These are phyloP conservation scores for Ophiostoma sp. DNA, from an alignment of 2,329 filamentous ascomycete species.

Conservation along the genomic window DNA sequence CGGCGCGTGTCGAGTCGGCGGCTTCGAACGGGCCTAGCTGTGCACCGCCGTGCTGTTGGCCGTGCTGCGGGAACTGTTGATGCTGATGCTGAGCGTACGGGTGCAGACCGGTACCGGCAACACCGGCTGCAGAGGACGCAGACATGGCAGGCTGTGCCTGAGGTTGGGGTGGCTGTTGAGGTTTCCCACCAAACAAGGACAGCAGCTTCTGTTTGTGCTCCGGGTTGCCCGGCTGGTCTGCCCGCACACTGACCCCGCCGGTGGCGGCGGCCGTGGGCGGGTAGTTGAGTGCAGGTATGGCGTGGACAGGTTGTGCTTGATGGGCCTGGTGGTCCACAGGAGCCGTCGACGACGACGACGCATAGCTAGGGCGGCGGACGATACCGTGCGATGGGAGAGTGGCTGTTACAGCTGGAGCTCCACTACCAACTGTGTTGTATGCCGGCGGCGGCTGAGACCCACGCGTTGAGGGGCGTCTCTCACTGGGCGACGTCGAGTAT, in stretches of 20 bases:
- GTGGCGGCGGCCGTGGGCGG: not conserved
- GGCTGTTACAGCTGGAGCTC: not conserved
- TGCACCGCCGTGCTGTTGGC: not conserved
- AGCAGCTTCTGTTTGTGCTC: constrained; percentile 53
- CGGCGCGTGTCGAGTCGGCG: constrained; percentile 19
- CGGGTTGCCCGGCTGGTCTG: constrained; percentile 31
- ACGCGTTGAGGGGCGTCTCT: constrained; percentile 18
- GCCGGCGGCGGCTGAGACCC: constrained; percentile 10
- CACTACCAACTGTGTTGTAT: not conserved
- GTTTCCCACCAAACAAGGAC: constrained; percentile 59
- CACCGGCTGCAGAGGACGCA: not conserved
- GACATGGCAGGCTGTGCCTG: not conserved
- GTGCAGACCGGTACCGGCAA: constrained; percentile 1
- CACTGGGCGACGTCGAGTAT: constrained; percentile 14
- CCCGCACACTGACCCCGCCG: constrained; percentile 32
- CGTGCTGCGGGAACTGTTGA: not conserved
- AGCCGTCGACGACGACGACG: constrained; percentile 21
- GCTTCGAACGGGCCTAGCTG: constrained; percentile 8
- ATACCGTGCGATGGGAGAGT: not conserved
- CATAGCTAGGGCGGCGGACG: constrained; percentile 24
- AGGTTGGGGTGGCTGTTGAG: constrained; percentile 27
- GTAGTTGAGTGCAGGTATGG: not conserved
- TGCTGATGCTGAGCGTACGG: constrained; percentile 5
- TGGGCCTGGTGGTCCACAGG: not conserved
- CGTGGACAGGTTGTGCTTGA: not conserved